Evolutionary conservation across 306 rosid species (phyloP), one percentile per base, ranked within the genome.

Genomic region (Rosa multiflora): DNA sequence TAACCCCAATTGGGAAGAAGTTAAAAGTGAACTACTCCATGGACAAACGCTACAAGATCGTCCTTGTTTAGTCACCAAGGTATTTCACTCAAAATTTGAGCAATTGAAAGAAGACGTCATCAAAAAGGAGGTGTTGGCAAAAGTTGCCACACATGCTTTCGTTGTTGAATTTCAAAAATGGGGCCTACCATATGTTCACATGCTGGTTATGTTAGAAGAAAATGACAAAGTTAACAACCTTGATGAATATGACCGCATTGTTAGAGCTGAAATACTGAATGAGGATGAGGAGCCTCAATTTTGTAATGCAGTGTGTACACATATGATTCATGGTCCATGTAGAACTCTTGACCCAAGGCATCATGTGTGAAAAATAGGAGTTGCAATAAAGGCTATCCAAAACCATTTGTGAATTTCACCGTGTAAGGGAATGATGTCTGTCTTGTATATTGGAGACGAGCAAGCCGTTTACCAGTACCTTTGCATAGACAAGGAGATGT

Each of bases 31-130:
- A 12, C 21, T 52, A 29, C 48, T 23, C 11, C 5, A 18, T 9
- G 21, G 37, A 9, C 10, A 44, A 44, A 7, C 1, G 47, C 47
- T 8, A 6, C 47, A 62, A 68, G 53, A 66, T 47, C 2, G 14
- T 14, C 64, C n/a, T n/a, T 74, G 52, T 68, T 44, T 78, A 3
- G 20, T 70, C 4, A 39, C 75, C 3, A 6, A 17, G 11, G 5
- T 78, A 14, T 70, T 78, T 56, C 32, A 32, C 12, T 52, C 29
- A 68, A 69, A 70, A 20, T 12, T 78, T 21, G 39, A 44, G 39
- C 47, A 76, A 0, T 32, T 63, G 0, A 76, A 76, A 29, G 63
- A 44, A 4, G 40, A 77, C 5, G 3, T 77, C 32, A 3, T 67
- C 0, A 49, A 67, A 2, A 76, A 66, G 51, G 23, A 29, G 15